Evolutionary conservation across 129 eudicot genomes (phyloP), one percentile per base, ranked within the genome.

Genomic region (Escallonia herrerae): DNA sequence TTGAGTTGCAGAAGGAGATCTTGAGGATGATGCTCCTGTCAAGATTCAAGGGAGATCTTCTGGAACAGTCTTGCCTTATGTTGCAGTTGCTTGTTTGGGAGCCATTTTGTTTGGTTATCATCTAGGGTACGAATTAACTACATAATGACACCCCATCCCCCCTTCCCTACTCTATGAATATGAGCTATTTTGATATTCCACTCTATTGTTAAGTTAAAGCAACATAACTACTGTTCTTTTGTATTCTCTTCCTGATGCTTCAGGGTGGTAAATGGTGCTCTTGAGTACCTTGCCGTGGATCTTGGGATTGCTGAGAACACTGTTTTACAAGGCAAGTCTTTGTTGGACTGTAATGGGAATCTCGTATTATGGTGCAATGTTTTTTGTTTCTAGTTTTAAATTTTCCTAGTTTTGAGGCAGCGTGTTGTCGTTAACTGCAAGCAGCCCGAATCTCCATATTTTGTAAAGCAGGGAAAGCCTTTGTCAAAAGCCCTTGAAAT

Each of bases 211-310:
- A 22, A 22, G 54, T 47, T 43, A 48, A 12, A 49, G 7, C 11
- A 57, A 22, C 22, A 22, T 64, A 46, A 41, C 48, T 15, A 14
- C 3, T 65, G 40, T 60, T 60, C 10, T 43, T n/a, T 33, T 50
- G 7, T 38, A 11, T 72, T 4, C 60, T 41, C 53, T 68, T 49
- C 15, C 58, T 44, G 39, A 13, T 75, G 6, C 56, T 75, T 80
- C 81, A 93, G 99, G 75, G 99, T 93, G 46, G 99, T 93, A 46
- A 93, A 93, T 78, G 96, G 99, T 57, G 96, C 99, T 45, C 78
- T 89, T 37, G 96, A 89, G 64, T 93, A 93, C 79, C 90, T 93
- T 6, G 79, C 99, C 15, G 80, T 72, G 79, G 99, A 93, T 80
- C 90, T 93, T 59, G 96, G 91, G 44, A 93, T 93, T 76, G 78